Base-by-base conservation (phyloP, 169 alveolate species). In the Eimeria falciformis region DNA sequence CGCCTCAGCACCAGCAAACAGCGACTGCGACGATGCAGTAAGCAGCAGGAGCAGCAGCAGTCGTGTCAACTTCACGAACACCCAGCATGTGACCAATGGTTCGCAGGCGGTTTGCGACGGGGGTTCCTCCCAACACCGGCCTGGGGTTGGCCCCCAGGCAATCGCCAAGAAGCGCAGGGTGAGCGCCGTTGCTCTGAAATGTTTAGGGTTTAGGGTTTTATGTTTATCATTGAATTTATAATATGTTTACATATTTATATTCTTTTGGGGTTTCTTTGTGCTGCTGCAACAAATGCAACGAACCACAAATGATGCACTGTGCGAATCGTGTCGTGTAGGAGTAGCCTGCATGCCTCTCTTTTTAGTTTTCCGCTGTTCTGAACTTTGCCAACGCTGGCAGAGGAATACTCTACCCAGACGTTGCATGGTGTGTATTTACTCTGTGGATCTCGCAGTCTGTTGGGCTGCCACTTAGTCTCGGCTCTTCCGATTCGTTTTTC, bases 1-100 rank as follows among this genome's bases (percentile, higher is more conserved):
- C 17, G n/a, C 78, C 3, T 2, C 78, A 66, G 78, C 23, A 2
- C 14, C 78, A 66, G 78, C 47, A 66, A 43, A 66, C 27, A 23
- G 17, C 6, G 78, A 66, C 4, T 33, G 17, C 40, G 23, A n/a
- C 4, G 46, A 23, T 23, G 5, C 45, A 4, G 45, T 43, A 12
- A 21, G 78, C 45, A 23, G 78, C 78, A 66, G 45, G 46, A 66
- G 78, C 78, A 66, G 45, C 45, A 66, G 78, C 78, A 23, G 45
- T 3, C 21, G 33, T 3, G 27, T 18, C 78, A 66, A 33, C 78
- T 23, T 33, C 78, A 66, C 46, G n/a, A 66, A 5, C 45, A 66
- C 46, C 45, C 46, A 58, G 69, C 69, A n/a, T n/a, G n/a, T n/a
- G n/a, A n/a, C n/a, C n/a, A n/a, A n/a, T n/a, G n/a, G n/a, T n/a